Percentiles rank a stretch among this genome's conserved stretches.
Evolutionary conservation across 2,329 filamentous ascomycete genomes (phyloP).

Genomic region (Cercospora sojina): DNA sequence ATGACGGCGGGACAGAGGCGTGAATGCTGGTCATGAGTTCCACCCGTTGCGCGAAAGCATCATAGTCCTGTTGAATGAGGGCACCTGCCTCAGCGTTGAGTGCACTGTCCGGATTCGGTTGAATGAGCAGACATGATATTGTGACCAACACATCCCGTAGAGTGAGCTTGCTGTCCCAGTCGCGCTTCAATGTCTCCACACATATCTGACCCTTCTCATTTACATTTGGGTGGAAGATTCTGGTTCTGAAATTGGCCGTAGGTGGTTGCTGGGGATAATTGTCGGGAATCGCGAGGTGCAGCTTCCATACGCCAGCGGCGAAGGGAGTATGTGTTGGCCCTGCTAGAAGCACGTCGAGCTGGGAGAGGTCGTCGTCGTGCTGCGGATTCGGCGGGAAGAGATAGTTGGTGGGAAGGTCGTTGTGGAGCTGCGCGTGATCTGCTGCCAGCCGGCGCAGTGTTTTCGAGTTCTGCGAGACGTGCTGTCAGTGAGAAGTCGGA

Average conservation of each 20-base stretch:
- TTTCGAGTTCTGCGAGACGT: conserved; percentile 44
- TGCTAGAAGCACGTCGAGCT: conserved; percentile 58
- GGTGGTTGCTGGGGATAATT: conserved; percentile 55
- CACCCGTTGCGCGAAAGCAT: conserved; percentile 57
- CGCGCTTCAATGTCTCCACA: conserved; percentile 63
- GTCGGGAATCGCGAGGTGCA: conserved; percentile 60
- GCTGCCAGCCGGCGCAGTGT: conserved; percentile 58
- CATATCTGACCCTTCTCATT: conserved; percentile 63
- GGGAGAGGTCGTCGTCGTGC: conserved; percentile 55
- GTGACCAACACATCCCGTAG: conserved; percentile 60
- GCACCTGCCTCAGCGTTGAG: conserved; percentile 61
- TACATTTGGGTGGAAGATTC: conserved; percentile 65
- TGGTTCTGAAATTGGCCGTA: conserved; percentile 60
- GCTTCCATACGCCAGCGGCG: conserved; percentile 57
- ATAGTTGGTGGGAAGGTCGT: conserved; percentile 61
- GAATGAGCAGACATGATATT: conserved; percentile 62
- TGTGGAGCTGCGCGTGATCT: conserved; percentile 59
- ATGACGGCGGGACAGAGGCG: conserved; percentile 51
- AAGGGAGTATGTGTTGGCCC: conserved; percentile 63
- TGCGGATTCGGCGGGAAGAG: conserved; percentile 50
- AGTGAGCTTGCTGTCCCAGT: conserved; percentile 60
- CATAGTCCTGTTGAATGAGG: conserved; percentile 59
- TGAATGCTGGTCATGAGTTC: conserved; percentile 63
- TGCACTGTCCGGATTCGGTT: conserved; percentile 64
- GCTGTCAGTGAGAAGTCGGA: background rate